Percentiles rank a stretch among this genome's conserved stretches.
Conservation (phyloP, 83 land plant species). For the Isoetes engelmannii region DNA sequence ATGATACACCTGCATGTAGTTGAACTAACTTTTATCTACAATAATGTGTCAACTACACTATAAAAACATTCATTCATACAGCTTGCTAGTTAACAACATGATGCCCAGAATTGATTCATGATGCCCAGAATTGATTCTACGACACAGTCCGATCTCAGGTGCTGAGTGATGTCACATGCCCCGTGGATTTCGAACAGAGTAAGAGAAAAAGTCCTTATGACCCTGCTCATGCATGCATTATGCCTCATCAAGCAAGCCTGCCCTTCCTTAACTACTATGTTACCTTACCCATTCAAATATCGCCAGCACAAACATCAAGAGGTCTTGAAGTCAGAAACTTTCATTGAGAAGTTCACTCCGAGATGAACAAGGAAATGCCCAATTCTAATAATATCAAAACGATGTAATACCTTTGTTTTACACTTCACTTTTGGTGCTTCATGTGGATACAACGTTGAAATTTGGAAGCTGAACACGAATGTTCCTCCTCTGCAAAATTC, state of each 20-base stretch:
- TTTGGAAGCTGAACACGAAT: constrained; percentile 5
- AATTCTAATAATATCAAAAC: neutral
- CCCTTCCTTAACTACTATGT: neutral
- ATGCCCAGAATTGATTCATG: no score
- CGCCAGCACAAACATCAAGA: no score
- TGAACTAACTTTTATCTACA: neutral
- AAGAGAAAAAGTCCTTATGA: no score
- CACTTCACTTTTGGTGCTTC: constrained; percentile 11
- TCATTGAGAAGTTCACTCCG: neutral
- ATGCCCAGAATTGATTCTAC: no score
- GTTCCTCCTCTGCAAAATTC: neutral
- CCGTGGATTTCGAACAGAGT: no score
- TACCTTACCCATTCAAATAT: no score
- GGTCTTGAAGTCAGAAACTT: neutral
- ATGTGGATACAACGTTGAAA: constrained; percentile 3
- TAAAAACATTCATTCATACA: no score
- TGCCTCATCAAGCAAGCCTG: neutral
- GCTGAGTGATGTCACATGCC: no score
- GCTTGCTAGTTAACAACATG: no score
- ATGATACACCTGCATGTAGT: constrained; percentile 1
- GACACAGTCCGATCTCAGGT: no score
- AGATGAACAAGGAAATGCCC: neutral
- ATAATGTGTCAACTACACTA: no score
- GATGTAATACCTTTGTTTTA: neutral
- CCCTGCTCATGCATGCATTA: no score